Evolutionary conservation across 2,329 filamentous ascomycete species (phyloP).

Genomic region (Diplocarpon rosae): DNA sequence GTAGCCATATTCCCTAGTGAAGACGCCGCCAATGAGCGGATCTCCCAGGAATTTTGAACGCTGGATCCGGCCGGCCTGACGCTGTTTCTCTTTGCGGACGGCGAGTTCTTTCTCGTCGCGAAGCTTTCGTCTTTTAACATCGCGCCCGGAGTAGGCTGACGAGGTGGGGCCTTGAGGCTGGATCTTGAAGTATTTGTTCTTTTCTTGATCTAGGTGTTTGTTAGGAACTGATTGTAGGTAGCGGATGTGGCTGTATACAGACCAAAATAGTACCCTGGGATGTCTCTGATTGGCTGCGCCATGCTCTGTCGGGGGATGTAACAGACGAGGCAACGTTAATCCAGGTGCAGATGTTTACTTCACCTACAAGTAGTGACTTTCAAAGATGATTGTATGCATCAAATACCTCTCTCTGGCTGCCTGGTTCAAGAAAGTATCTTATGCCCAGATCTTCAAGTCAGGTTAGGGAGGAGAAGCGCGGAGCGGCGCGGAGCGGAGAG

Average conservation of each 20-base stretch:
- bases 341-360: background rate
- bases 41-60: constrained; percentile 12
- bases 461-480: too few species aligned
- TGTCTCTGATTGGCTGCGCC: constrained; percentile 19
- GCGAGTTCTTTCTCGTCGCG: constrained; percentile 30
- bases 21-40: constrained; percentile 15
- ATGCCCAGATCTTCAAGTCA: too few species aligned
- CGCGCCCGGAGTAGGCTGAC: constrained; percentile 44
- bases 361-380: background rate
- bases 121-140: constrained; percentile 44
- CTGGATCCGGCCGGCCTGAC: constrained; percentile 15
- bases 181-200: constrained; percentile 58
- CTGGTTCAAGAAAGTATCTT: too few species aligned
- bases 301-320: background rate
- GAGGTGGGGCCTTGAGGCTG: constrained; percentile 38
- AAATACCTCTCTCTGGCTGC: too few species aligned
- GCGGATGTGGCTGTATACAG: background rate
- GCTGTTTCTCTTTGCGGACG: constrained; percentile 1
- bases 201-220: constrained; percentile 38
- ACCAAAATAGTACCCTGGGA: constrained; percentile 48
- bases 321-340: background rate
- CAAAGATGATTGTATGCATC: background rate
- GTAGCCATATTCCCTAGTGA: constrained; percentile 15
- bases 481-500: too few species aligned
- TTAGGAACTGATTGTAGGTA: background rate